Base-by-base conservation (phyloP, 352 stramenopile species). In the Phytophthora hibernalis region DNA sequence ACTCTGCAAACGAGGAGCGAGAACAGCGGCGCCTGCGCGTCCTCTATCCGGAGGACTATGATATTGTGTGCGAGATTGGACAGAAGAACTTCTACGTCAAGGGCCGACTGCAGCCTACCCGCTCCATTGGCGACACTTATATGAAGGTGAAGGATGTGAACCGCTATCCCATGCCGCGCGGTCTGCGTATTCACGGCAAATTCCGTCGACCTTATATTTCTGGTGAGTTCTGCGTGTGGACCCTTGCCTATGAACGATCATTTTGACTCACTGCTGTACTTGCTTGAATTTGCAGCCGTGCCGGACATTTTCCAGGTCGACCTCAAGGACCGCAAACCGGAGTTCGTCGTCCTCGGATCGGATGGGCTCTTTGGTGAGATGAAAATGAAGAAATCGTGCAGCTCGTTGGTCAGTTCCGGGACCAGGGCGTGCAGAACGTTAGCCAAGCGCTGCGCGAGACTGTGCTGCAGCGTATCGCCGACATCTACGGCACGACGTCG, bases 141-240 rank as follows among this genome's bases (percentile, higher is more conserved):
- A 90, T 90, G 82, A 90, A 90, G 48, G 73, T 87, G n/a, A 84
- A 87, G 51, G 77, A 90, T 20, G 82, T 90, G 64, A 90, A 90
- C 68, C 67, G 72, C 3, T 66, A 76, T 20, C 82, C 82, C 5
- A 90, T 90, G 82, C 82, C 82, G 13, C 77, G 77, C 15, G 79
- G 79, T 1, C 66, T 90, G 30, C 82, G 82, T 11, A 84, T 90
- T 55, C 64, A 68, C 15, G 82, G 82, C 30, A 83, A 49, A 60
- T 90, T 90, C 62, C 74, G 74, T 49, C 68, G 78, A 11, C 82
- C 82, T 5, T 90, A 90, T 51, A 86, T 90, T 69, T 77, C 79
- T 35, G 70, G 69, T 74, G 31, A 43, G 65, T 64, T 15, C n/a
- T 60, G 22, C 31, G 56, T 13, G 13, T 15, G 8, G 6, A 3